Evolutionary conservation across 1,284 basidiomycete species (phyloP).

Genomic region (Heterobasidion irregulare): DNA sequence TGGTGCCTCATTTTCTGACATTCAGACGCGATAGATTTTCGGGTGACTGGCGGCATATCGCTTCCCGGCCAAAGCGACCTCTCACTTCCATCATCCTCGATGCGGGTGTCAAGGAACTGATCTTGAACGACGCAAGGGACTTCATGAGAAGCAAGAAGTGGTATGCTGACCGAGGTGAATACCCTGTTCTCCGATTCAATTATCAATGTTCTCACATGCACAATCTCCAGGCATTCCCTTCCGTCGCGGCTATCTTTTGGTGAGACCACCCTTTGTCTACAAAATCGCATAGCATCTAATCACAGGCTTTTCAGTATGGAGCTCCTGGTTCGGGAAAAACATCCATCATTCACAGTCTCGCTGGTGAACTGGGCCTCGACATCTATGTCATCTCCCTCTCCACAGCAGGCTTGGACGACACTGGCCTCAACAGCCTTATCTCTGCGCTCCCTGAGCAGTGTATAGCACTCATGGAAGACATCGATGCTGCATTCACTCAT

Average conservation of each 20-base stretch:
- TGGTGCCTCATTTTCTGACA: neutral
- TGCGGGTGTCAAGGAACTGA: constrained; percentile 51
- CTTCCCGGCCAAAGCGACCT: constrained; percentile 54
- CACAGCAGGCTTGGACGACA: constrained; percentile 62
- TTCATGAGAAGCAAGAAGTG: constrained; percentile 59
- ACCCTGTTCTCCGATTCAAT: neutral
- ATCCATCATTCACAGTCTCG: constrained; percentile 66
- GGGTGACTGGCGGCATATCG: constrained; percentile 45
- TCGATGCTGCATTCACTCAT: constrained; percentile 65
- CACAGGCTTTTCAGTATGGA: neutral
- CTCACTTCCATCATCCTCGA: constrained; percentile 61
- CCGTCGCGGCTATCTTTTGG: constrained; percentile 63
- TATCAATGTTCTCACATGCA: neutral
- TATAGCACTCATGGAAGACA: constrained; percentile 76
- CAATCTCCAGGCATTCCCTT: constrained; percentile 47
- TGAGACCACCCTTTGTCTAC: constrained; percentile 12
- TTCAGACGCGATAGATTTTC: neutral
- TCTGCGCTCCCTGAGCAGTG: constrained; percentile 58
- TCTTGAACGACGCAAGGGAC: constrained; percentile 59
- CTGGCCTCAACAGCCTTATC: constrained; percentile 49
- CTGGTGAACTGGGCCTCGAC: constrained; percentile 66
- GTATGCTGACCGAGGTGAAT: constrained; percentile 52
- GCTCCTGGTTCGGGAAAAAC: constrained; percentile 27
- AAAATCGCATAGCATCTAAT: constrained; percentile 1
- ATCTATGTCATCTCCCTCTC: constrained; percentile 74